Base-by-base conservation (phyloP, 352 stramenopile genomes). In the Globisporangium radiosum region DNA sequence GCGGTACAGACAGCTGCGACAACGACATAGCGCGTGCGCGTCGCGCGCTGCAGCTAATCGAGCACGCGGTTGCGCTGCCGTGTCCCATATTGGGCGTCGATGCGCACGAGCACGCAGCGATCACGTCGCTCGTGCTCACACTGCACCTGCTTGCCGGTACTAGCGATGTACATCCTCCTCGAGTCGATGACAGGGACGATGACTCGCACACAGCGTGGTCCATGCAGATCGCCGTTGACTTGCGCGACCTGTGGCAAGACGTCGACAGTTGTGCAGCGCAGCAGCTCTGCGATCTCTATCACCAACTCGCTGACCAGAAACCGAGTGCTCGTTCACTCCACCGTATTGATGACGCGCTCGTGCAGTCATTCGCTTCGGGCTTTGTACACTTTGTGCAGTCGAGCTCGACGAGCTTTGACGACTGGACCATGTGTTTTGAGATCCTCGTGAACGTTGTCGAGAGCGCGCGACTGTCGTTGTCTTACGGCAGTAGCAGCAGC, bases 41-140 rank as follows among this genome's bases (percentile, higher is more conserved):
- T 17, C 65, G 72, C 1, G 44, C 25, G 4, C 50, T 74, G 43
- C 37, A 60, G 1, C 59, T 76, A 8, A 19, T 76, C 0, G 64
- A 64, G 36, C 14, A 67, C 37, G 54, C 66, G 7, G 36, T 83
- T 6, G 43, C 75, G 7, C 40, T 85, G 0, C 66, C 73, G 3
- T 68, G 45, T 15, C 53, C 68, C 33, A 54, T 85, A 17, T 71
- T 86, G 48, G 64, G 73, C 0, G 60, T 66, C 0, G 63, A 74
- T 38, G 44, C 40, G 2, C 45, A 45, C 9, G 75, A 88, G 54
- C 74, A 86, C 37, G 37, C 77, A 2, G 45, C 78, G 11, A 74
- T 85, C 47, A 81, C 63, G 47, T 77, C 76, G 1, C 62, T 80
- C 8, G 55, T 57, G 17, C 52, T 87, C 38, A 36, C 78, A 0